Base-by-base conservation (phyloP, 1,139 yeast species). In the Geotrichum restrictum region DNA sequence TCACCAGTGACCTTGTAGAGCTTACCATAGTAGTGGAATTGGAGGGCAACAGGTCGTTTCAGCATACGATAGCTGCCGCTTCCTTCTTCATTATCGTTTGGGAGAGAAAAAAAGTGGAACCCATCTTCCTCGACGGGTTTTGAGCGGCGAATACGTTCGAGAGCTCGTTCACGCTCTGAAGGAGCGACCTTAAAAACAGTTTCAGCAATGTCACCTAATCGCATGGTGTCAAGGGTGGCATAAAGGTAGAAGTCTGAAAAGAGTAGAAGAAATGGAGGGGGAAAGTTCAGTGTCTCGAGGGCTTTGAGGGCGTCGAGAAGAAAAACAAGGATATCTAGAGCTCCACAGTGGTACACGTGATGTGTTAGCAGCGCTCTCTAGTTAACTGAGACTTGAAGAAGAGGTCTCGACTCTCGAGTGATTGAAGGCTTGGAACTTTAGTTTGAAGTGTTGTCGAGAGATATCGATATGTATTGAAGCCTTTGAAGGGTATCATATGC, bases 1-100 rank as follows among this genome's bases (percentile, higher is more conserved):
- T 81, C 86, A 10, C 78, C 78, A 56, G 71, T 75, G 1, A 85
- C 81, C 19, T 86, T 69, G 64, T 73, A 80, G 34, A 82, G 67
- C 1, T 74, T 74, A 0, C 84, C 85, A 53, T 81, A 75, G 59
- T 80, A 73, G 68, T 81, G 81, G 62, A 78, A 82, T 61, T 82
- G 82, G 54, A 82, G 68, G 0, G 86, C 87, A 61, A 79, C 78
- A 0, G 87, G 87, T 43, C 71, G 68, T 5, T 75, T 75, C 57
- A 80, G 72, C 14, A 51, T 27, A 21, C 37, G 40, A 33, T 41
- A 44, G 19, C 54, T 33, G 18, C 42, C 31, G 27, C 18, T 18
- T n/a, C 43, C 51, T 19, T 45, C 54, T 24, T 41, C 48, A 7
- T 42, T 36, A 45, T 33, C 50, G 33, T 40, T 38, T 16, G 57